phyloP scores from a whole-genome alignment of 1,284 basidiomycete species.

The Pseudozyma tsukubaensis region DNA sequence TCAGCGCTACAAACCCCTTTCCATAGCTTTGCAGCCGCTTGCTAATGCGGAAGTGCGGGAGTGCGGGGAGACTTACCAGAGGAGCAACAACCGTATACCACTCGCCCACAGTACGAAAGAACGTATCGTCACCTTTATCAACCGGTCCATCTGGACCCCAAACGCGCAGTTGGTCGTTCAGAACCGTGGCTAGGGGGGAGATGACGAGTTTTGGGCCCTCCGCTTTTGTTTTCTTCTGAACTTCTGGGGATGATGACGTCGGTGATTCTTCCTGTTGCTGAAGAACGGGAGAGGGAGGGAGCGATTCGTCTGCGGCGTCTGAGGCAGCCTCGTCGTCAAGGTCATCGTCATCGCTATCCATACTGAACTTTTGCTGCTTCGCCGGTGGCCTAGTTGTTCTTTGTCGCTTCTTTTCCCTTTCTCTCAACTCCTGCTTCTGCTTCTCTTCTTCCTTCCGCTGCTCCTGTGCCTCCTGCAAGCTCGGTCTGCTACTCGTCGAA shows the following conservation, averaged over 20 bases:
- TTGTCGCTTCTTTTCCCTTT: slow-evolving; percentile 18
- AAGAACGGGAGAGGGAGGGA: too few relatives aligned
- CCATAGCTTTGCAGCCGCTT: too few relatives aligned
- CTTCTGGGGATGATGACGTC: not conserved
- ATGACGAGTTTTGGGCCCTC: slow-evolving; percentile 12
- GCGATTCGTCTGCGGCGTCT: not conserved
- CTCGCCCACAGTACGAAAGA: slow-evolving; percentile 38
- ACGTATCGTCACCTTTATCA: slow-evolving; percentile 48
- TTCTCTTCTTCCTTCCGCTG: too few relatives aligned
- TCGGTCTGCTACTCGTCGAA: not conserved
- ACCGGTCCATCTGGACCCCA: slow-evolving; percentile 53
- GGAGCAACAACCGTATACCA: slow-evolving; percentile 38
- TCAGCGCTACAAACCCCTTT: not conserved
- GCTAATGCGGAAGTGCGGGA: too few relatives aligned
- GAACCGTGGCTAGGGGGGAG: slow-evolving; percentile 11
- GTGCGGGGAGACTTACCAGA: slow-evolving; percentile 24
- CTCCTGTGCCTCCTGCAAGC: not conserved
- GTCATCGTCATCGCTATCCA: slow-evolving; percentile 55
- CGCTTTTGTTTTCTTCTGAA: not conserved
- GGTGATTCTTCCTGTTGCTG: slow-evolving; percentile 3
- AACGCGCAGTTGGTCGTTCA: slow-evolving; percentile 17
- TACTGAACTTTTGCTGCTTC: slow-evolving; percentile 44
- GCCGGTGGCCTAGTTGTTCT: slow-evolving; percentile 15
- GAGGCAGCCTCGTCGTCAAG: slow-evolving; percentile 9
- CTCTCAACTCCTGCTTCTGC: slow-evolving; percentile 2